Conservation (phyloP, 345 rosid genomes). For the sweet orange (Citrus sinensis) region DNA sequence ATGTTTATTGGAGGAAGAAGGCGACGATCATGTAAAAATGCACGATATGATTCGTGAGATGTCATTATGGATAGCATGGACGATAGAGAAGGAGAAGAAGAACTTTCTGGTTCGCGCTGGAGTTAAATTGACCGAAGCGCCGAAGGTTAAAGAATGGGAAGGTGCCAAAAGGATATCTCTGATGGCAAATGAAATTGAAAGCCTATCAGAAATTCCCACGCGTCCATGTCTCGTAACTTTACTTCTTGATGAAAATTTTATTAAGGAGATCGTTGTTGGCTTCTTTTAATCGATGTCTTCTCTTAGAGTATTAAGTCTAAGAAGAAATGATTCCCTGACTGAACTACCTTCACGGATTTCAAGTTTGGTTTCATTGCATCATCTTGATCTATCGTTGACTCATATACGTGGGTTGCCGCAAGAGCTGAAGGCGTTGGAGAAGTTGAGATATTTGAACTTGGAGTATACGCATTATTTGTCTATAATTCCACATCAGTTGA, state of each 20-base stretch:
- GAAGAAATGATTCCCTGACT: rapidly evolving
- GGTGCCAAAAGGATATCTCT: slow-evolving; percentile 15
- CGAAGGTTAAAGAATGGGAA: slow-evolving; percentile 6
- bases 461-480: rapidly evolving
- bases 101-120: slow-evolving; percentile 16
- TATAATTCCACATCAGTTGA: background rate
- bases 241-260: background rate
- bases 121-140: slow-evolving; percentile 5
- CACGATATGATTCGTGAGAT: slow-evolving; percentile 41
- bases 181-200: slow-evolving; percentile 14
- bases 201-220: background rate
- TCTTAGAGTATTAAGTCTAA: too few species aligned
- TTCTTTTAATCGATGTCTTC: too few species aligned
- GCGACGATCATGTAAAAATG: slow-evolving; percentile 23
- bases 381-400: too few species aligned
- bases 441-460: too few species aligned
- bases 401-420: too few species aligned
- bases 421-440: too few species aligned
- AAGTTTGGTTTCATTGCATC: too few species aligned
- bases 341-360: too few species aligned
- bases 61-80: slow-evolving; percentile 31
- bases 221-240: slow-evolving; percentile 28
- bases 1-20: too few species aligned
- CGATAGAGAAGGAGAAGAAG: slow-evolving; percentile 6
- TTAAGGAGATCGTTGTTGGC: too few species aligned